Conservation (phyloP, 2,329 filamentous ascomycete species). For the Graphiopsis chlorocephala region DNA sequence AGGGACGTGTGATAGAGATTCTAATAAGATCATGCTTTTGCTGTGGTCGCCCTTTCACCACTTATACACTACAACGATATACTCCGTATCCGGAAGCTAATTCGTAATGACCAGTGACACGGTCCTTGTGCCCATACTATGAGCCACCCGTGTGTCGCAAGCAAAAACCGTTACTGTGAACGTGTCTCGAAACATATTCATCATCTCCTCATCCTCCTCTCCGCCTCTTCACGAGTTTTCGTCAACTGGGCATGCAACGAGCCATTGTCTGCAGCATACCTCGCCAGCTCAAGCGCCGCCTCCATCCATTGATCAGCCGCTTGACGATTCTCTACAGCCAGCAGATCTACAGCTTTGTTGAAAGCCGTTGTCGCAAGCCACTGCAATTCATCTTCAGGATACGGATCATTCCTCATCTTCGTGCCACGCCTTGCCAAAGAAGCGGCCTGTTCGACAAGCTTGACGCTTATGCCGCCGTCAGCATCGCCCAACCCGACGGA, state of each 20-base stretch:
- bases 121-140: not conserved
- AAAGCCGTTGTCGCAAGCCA: constrained; percentile 71
- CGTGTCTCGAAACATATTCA: not conserved
- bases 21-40: constrained; percentile 8
- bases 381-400: constrained; percentile 67
- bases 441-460: constrained; percentile 62
- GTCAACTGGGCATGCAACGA: constrained; percentile 39
- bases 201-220: constrained; percentile 17
- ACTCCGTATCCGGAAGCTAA: not conserved
- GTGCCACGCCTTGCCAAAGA: constrained; percentile 45
- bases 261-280: constrained; percentile 54
- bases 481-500: constrained; percentile 53
- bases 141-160: not conserved
- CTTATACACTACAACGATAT: not conserved
- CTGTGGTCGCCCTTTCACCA: not conserved
- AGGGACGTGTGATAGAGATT: constrained; percentile 10
- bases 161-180: not conserved
- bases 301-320: constrained; percentile 61
- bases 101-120: not conserved
- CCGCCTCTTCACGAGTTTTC: constrained; percentile 27
- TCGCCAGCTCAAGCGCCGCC: constrained; percentile 61
- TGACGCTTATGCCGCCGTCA: constrained; percentile 21
- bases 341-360: constrained; percentile 69
- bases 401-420: constrained; percentile 37
- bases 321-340: constrained; percentile 42